Conservation (phyloP, 2,329 filamentous ascomycete genomes). For the Hymenoscyphus salicellus region DNA sequence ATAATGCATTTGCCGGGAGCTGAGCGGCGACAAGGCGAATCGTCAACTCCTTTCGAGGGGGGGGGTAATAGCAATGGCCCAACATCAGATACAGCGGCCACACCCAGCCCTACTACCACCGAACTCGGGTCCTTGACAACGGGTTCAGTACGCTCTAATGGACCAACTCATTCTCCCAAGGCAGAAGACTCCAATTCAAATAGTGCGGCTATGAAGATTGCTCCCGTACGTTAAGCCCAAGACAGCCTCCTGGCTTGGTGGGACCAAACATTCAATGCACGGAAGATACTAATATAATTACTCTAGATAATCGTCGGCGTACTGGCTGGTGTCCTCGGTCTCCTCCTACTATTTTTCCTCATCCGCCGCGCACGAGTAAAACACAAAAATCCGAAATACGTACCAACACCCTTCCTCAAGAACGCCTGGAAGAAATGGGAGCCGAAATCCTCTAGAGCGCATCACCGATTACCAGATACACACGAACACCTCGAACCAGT, state of each 20-base stretch:
- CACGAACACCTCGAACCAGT: constrained; percentile 41
- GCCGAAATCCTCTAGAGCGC: constrained; percentile 28
- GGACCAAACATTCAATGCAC: not conserved
- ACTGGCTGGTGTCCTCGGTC: constrained; percentile 21
- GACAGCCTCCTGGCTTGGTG: not conserved
- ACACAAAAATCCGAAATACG: constrained; percentile 48
- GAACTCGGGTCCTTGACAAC: constrained; percentile 3
- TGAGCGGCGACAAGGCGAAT: constrained; percentile 2
- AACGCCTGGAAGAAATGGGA: constrained; percentile 51
- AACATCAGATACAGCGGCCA: not conserved
- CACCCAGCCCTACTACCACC: constrained; percentile 2
- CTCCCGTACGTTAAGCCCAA: not conserved
- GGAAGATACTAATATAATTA: not conserved
- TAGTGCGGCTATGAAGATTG: not conserved
- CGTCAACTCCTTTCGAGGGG: not conserved
- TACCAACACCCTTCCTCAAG: constrained; percentile 50
- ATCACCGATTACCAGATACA: constrained; percentile 28
- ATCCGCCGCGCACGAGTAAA: constrained; percentile 42
- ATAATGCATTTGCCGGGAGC: constrained; percentile 17
- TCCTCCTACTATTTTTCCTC: constrained; percentile 23
- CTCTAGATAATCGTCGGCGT: constrained; percentile 17
- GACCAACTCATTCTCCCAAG: not conserved
- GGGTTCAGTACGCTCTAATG: not conserved
- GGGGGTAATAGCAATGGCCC: not conserved
- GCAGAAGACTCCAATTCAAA: not conserved